Evolutionary conservation across 2,329 filamentous ascomycete species (phyloP), one percentile per base, ranked within the genome.

Genomic region (Aspergillus neotritici): DNA sequence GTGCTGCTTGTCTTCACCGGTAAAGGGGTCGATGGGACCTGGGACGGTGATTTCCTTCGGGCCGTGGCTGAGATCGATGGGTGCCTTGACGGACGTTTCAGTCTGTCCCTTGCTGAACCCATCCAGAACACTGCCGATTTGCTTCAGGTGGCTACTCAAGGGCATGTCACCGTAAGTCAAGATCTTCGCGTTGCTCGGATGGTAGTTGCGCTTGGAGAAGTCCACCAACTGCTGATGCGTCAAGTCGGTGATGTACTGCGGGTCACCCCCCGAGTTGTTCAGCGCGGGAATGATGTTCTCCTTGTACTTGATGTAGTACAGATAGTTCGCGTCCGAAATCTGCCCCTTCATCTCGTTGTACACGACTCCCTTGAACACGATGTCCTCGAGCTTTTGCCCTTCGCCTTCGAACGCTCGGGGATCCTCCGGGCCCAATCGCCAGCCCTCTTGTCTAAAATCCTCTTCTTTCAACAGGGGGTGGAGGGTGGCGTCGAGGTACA

Each of bases 261-360:
- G 93, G 62, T 98, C 93, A 42, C 93, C 93, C 29, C 93, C 93
- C 1, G 91, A 97, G 70, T 98, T 97, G 70, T 98, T 86, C 64
- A 98, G 85, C 31, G 85, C 84, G 0, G 93, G 93, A 62, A 94
- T 93, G 41, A 98, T 87, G 63, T 93, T 85, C 57, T 97, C 89
- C 62, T 94, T 88, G 67, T 94, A 98, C 41, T 85, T 80, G 54
- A 96, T 94, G 65, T 96, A 97, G 72, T 87, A 98, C 1, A 97
- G 74, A 59, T 98, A 98, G 53, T 88, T 88, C 5, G 91, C 89
- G 65, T 98, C 93, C 2, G 93, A 97, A 83, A 97, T 94, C 62
- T 96, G 90, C 0, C 93, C 93, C 70, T 98, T 98, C 93, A 98
- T 98, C 71, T 98, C 93, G 60, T 98, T 98, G 71, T 97, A 97